Base-by-base conservation (phyloP, 1,139 yeast species). In the Kodamaea suecica region DNA sequence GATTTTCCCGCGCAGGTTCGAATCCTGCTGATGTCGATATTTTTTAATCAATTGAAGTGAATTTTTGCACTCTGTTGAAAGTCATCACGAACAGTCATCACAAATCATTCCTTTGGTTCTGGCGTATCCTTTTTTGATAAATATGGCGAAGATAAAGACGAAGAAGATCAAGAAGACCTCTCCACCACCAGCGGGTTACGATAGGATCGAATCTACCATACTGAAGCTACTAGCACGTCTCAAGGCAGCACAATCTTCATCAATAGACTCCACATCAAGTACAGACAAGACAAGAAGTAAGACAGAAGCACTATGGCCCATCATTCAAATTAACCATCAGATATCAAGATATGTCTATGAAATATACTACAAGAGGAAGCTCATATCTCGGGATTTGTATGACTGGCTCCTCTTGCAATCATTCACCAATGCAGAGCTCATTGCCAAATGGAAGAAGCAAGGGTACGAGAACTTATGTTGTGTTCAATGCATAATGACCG, bases 401-500 rank as follows among this genome's bases (percentile, higher is more conserved):
- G 79, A 80, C 30, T 88, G 92, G 86, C 63, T 88, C 17, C 50
- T 86, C 36, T 73, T 75, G 43, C 80, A 84, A 49, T 74, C 78
- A 38, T 77, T 78, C 47, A 84, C 76, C 2, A 92, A 88, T 53
- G 76, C 68, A 5, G 73, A 77, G 29, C 63, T 88, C 40, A 85
- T 88, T 26, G 94, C 95, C 23, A 88, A 88, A 56, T 88, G 97
- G 97, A 80, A 80, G 57, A 87, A 85, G 52, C 81, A 78, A 52
- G 97, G 97, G 6, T 88, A 88, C 57, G 97, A 88, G 53, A 76
- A 82, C 40, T 62, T 88, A 36, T 88, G 97, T 52, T 88, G 97
- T 53, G 59, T 88, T 41, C 73, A 76, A 45, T 88, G 97, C 53
- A 85, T 88, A 27, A 78, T 79, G 48, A 67, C 71, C n/a, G 63